A percentile compares a stretch with the other conserved stretches of the same genome.
Evolutionary conservation across 805 yeast species (phyloP).

Genomic region (Yarrowia bubula): DNA sequence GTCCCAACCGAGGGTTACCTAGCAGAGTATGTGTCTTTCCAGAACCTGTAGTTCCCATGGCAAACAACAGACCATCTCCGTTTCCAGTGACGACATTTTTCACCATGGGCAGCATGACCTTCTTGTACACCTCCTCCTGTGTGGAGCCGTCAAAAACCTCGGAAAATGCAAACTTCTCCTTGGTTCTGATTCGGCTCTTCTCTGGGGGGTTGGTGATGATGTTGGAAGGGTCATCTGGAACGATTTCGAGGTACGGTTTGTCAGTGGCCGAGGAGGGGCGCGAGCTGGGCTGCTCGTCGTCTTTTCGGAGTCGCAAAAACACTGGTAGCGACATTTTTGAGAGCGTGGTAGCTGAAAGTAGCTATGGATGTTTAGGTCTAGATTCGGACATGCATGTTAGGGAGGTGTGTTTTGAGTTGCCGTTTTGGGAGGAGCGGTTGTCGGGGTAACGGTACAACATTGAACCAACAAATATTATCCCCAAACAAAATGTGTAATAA

Average conservation of each 20-base stretch:
- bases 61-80: constrained; percentile 47
- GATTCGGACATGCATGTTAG: not conserved
- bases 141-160: constrained; percentile 39
- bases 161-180: constrained; percentile 37
- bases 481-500: too few relatives aligned
- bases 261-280: constrained; percentile 29
- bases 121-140: constrained; percentile 43
- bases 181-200: constrained; percentile 33
- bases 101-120: constrained; percentile 41
- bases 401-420: constrained; percentile 19
- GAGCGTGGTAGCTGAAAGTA: constrained; percentile 7
- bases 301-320: constrained; percentile 43
- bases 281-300: constrained; percentile 1
- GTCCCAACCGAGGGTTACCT: constrained; percentile 33
- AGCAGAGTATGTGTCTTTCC: constrained; percentile 45
- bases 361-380: not conserved
- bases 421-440: constrained; percentile 15
- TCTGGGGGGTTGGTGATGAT: constrained; percentile 35
- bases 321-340: constrained; percentile 37
- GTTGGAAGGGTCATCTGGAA: constrained; percentile 32
- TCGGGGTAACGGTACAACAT: not conserved
- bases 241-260: constrained; percentile 35
- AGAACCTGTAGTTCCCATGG: constrained; percentile 55
- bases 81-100: constrained; percentile 35
- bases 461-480: too few relatives aligned